Evolutionary conservation across 768 basidiomycete species (phyloP).

Genomic region (Albatrellus ellisii): DNA sequence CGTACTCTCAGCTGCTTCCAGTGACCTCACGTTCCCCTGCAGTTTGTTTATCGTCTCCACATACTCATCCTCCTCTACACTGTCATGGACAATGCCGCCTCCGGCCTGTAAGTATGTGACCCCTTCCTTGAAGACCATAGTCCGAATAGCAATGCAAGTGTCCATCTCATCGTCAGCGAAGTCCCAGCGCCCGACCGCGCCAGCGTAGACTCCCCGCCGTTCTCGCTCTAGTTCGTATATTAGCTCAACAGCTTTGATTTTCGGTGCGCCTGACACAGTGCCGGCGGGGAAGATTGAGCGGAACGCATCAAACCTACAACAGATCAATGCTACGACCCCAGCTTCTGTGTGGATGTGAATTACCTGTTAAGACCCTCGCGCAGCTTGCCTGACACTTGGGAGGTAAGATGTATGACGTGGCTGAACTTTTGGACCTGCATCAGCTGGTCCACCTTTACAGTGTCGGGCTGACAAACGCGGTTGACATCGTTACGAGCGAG

Average conservation of each 20-base stretch:
- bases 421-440: constrained; percentile 94
- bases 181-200: constrained; percentile 96
- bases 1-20: constrained; percentile 84
- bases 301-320: constrained; percentile 89
- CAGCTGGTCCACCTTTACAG: constrained; percentile 91
- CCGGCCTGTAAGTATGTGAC: constrained; percentile 89
- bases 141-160: constrained; percentile 96
- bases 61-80: constrained; percentile 96
- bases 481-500: constrained; percentile 98
- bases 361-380: constrained; percentile 78
- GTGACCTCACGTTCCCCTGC: constrained; percentile 69
- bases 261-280: constrained; percentile 96
- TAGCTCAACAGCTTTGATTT: constrained; percentile 96
- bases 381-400: constrained; percentile 81
- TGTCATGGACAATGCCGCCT: constrained; percentile 95
- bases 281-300: constrained; percentile 98
- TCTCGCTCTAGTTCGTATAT: constrained; percentile 79
- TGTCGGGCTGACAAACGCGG: constrained; percentile 87
- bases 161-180: constrained; percentile 94
- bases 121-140: constrained; percentile 94
- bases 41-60: constrained; percentile 93
- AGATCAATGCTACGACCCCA: constrained; percentile 4
- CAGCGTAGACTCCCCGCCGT: constrained; percentile 88
- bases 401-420: constrained; percentile 96
- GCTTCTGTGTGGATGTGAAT: constrained; percentile 10